Conservation (phyloP, 176 grass and related monocot genomes). For the Phyllostachys edulis region DNA sequence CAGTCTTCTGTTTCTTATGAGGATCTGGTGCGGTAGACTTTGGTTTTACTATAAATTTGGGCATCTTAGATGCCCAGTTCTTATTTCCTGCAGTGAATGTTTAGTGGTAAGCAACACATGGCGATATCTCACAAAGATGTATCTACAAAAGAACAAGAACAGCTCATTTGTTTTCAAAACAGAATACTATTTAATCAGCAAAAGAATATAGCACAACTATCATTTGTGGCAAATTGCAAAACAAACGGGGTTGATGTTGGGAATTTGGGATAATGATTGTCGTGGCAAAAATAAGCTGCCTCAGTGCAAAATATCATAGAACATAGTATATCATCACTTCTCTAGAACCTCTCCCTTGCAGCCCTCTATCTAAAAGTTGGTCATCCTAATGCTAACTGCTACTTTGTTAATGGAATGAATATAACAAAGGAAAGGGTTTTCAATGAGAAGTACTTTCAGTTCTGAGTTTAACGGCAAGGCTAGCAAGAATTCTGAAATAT, state of each 20-base stretch:
- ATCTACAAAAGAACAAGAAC: not conserved
- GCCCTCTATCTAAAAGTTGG: not conserved
- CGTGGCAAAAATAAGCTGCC: not conserved
- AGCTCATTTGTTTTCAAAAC: not conserved
- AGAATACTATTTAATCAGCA: not conserved
- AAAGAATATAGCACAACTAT: not conserved
- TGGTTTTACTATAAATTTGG: slow-evolving; percentile 50
- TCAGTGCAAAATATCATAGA: not conserved
- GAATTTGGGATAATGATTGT: not conserved
- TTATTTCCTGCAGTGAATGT: slow-evolving; percentile 33
- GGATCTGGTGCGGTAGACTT: slow-evolving; percentile 18
- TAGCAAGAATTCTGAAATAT: not conserved
- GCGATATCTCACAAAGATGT: not conserved
- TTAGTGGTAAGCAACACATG: slow-evolving; percentile 15
- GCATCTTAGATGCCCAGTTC: slow-evolving; percentile 35
- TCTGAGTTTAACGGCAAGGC: not conserved
- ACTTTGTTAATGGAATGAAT: not conserved
- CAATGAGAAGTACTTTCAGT: not conserved
- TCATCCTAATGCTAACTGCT: not conserved
- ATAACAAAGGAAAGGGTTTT: not conserved
- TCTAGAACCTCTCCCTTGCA: not conserved
- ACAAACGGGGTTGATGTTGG: not conserved
- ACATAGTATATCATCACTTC: not conserved
- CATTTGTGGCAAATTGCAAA: not conserved
- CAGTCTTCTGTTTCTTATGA: slow-evolving; percentile 36